phyloP scores from a whole-genome alignment of 306 rosid genomes.

The Lagenaria siceraria region DNA sequence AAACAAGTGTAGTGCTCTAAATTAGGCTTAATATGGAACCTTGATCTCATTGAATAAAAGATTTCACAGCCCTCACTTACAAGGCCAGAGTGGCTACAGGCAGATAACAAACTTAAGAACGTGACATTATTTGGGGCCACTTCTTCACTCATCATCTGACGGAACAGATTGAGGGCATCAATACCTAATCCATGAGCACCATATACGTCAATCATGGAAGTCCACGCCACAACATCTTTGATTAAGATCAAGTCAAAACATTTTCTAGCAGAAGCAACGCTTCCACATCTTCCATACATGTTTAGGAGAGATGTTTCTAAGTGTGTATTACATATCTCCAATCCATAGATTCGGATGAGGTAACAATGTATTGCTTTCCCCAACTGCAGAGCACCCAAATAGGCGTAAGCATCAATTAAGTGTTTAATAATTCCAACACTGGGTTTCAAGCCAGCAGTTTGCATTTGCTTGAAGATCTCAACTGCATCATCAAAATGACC shows the following conservation, averaged over 20 bases:
- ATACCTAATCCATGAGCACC: not conserved
- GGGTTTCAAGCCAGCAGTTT: not conserved
- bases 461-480: not conserved
- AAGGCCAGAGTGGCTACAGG: not conserved
- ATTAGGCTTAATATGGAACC: not conserved
- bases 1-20: not conserved
- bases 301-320: not conserved
- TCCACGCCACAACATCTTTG: not conserved
- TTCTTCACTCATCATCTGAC: not conserved
- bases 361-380: constrained; percentile 36
- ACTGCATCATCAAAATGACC: not conserved
- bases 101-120: not conserved
- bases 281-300: not conserved
- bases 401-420: not conserved
- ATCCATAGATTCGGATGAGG: constrained; percentile 21
- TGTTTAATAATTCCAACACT: not conserved
- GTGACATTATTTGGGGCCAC: not conserved
- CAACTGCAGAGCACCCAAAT: constrained; percentile 34
- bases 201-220: not conserved
- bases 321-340: constrained; percentile 10
- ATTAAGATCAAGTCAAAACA: not conserved
- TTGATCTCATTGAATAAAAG: not conserved
- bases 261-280: not conserved
- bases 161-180: not conserved
- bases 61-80: not conserved